Base-by-base conservation (phyloP, 2,329 filamentous ascomycete genomes). In the Venturia carpophila region DNA sequence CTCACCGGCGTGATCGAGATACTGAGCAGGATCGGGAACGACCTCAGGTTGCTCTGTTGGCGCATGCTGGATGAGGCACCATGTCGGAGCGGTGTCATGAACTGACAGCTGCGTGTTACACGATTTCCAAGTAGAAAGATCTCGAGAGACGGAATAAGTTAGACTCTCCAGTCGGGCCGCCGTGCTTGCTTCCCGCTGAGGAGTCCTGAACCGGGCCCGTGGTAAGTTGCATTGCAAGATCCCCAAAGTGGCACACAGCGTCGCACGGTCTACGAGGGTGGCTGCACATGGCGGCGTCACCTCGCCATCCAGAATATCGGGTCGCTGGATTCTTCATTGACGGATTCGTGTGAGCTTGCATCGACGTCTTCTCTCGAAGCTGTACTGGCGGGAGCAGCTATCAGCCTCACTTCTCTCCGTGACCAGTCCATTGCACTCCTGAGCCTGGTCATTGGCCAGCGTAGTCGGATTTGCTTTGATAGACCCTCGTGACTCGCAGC, bases 31-130 rank as follows among this genome's bases (percentile, higher is more conserved):
- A 34, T 55, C 52, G 52, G 52, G 52, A 15, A 58, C 52, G 30
- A 58, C 52, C 27, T 58, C 27, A 58, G 30, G 52, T 58, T 58
- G 30, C 15, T 58, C 5, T 58, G 15, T 5, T 37, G 52, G 52
- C n/a, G 30, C 13, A 21, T 58, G 15, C 6, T 5, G 21, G 17
- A 15, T 17, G 30, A 37, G 3, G 24, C 30, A 19, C 6, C 30
- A 24, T 58, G 52, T 37, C 27, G 37, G 19, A 19, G 37, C 10
- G 37, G 24, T 56, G 27, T 19, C 52, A 56, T 17, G n/a, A 11
- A 34, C 19, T 58, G 52, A 37, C 52, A 58, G 52, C 52, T 21
- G 5, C n/a, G 27, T 19, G 52, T 58, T 58, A 21, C 52, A 58
- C n/a, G 52, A 21, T 5, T 58, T 27, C 30, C 21, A 37, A 9